Base-by-base conservation (phyloP, 1,284 basidiomycete species). In the Moesziomyces aphidis region DNA sequence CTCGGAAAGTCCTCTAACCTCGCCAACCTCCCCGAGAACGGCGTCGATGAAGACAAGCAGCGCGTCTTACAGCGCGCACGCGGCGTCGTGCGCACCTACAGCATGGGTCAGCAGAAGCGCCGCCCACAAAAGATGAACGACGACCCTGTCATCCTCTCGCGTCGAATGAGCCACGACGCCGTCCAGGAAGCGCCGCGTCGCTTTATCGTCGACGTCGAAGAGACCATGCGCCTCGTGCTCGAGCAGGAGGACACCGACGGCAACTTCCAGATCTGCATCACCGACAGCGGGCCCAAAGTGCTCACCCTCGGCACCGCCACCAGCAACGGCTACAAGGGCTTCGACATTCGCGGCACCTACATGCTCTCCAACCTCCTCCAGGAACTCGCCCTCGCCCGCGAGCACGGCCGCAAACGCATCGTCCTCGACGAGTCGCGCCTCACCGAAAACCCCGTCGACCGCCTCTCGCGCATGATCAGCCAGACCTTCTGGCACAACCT, bases 341-440 rank as follows among this genome's bases (percentile, higher is more conserved):
- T 81, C 22, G 97, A 99, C 86, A 93, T 97, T 69, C 89, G 95
- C 10, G 83, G 83, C 47, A 83, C 81, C 8, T 84, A 99, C 87
- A 98, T 97, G 96, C 89, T 99, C 45, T 98, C 96, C 13, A 99
- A 97, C 86, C 90, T 99, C n/a, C 88, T 99, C 28, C 97, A 99
- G 88, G 96, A 99, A 85, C 91, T 99, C 46, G 97, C 96, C 1
- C 90, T 99, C 31, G 96, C 96, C n/a, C 90, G 93, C 15, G 95
- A 98, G 83, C 94, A 95, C 85, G 93, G 93, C 59, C 89, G 95
- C 58, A 96, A 96, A 86, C 92, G 94, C 39, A 97, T 99, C 83
- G 93, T 99, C 15, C 90, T 99, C n/a, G 95, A 98, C 80, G 96
- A 99, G 85, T 91, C 94, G 21, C 92, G 95, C 65, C 88, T 99